Base-by-base conservation (phyloP, 163 green algal genomes). In the Chlorella variabilis region DNA sequence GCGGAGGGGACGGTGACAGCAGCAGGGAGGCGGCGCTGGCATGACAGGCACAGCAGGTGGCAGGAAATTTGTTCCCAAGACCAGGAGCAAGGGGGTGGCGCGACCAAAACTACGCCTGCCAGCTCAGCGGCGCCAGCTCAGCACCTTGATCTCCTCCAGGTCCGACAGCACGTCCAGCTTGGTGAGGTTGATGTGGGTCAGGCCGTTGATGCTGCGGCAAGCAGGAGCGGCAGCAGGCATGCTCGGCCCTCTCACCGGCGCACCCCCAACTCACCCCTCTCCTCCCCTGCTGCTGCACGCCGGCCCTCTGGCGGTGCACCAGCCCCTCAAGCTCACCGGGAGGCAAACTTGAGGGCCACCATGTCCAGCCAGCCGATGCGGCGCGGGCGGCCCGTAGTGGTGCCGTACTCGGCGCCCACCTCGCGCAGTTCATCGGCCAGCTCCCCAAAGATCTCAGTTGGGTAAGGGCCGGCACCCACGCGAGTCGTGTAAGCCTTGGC, bases 401-500 rank as follows among this genome's bases (percentile, higher is more conserved):
- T 99, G 61, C 97, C 97, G 87, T 98, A 99, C 91, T 99, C 97
- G 17, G 85, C 91, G 1, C 97, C 97, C 3, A 93, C 82, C 58
- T 90, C 84, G 8, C 97, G 89, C 66, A 99, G 87, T 42, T 95
- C 82, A n/a, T 99, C 97, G 1, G 91, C 96, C 20, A 97, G 83
- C 1, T 95, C 84, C 25, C 91, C 97, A 71, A 94, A 93, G 15
- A 99, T 87, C 91, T 99, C 97, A 4, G 97, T 99, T 20, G 97
- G 97, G 87, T 98, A 99, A 0, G 97, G 97, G 4, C 97, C 97
- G n/a, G 92, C 89, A 17, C 97, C 97, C 33, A 99, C 97, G 31
- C 97, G 92, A 4, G 97, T 99, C n/a, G 96, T 99, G 92, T 99
- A 99, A 6, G 97, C 97, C 90, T 99, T 99, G 81, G 93, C 95